A percentile compares a stretch with the other conserved stretches of the same genome.
phyloP scores from a whole-genome alignment of 805 yeast species.

The Candida maesae region DNA sequence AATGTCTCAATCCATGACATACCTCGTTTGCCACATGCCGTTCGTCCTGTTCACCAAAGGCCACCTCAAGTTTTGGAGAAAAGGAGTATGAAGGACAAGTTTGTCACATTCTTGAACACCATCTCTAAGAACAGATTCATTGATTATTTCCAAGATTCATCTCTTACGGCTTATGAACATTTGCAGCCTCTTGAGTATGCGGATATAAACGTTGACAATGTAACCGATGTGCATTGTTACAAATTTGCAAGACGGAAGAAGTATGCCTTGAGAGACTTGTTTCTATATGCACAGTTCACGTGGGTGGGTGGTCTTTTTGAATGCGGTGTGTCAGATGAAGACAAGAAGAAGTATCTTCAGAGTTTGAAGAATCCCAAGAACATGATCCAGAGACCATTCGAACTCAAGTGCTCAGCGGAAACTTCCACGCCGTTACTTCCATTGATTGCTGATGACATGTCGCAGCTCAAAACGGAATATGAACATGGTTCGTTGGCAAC shows the following conservation, averaged over 20 bases:
- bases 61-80: conserved; percentile 6
- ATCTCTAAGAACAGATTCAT: conserved; percentile 14
- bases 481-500: conserved; percentile 22
- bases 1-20: conserved; percentile 4
- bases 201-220: conserved; percentile 15
- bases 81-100: conserved; percentile 4
- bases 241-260: conserved; percentile 56
- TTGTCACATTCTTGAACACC: conserved; percentile 9
- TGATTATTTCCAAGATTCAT: conserved; percentile 21
- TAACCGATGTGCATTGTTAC: conserved; percentile 39
- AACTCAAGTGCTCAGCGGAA: conserved; percentile 33
- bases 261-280: conserved; percentile 42
- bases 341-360: conserved; percentile 25
- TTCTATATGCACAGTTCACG: conserved; percentile 50
- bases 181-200: conserved; percentile 11
- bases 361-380: conserved; percentile 10
- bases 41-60: not conserved
- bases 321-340: conserved; percentile 37
- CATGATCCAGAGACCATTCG: conserved; percentile 14
- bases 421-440: conserved; percentile 49
- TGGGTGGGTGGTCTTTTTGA: conserved; percentile 64
- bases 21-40: conserved; percentile 13
- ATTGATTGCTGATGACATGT: conserved; percentile 52
- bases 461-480: conserved; percentile 42
- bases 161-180: conserved; percentile 14